phyloP scores from a whole-genome alignment of 805 yeast genomes.

The Candida gorgasii region DNA sequence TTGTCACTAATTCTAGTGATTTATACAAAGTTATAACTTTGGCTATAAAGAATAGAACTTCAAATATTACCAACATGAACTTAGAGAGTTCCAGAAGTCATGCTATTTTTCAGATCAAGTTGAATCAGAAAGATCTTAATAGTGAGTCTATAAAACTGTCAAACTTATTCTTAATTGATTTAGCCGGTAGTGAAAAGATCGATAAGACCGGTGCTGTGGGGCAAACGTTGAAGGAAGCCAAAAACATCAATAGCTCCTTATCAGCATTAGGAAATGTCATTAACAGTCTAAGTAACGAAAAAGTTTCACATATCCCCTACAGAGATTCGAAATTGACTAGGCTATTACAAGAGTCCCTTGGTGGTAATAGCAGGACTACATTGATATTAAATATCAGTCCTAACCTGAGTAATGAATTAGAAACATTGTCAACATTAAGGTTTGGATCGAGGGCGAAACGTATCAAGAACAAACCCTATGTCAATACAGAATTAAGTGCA shows the following conservation, averaged over 20 bases:
- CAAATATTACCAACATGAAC: conserved; percentile 68
- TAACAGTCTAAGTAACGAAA: conserved; percentile 71
- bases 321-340: conserved; percentile 79
- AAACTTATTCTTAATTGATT: conserved; percentile 71
- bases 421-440: conserved; percentile 80
- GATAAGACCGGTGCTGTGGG: conserved; percentile 76
- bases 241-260: conserved; percentile 76
- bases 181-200: conserved; percentile 85
- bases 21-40: conserved; percentile 55
- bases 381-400: conserved; percentile 88
- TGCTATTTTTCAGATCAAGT: conserved; percentile 68
- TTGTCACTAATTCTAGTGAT: conserved; percentile 60
- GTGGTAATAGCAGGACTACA: conserved; percentile 86
- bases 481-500: conserved; percentile 59
- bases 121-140: conserved; percentile 57
- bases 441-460: conserved; percentile 87
- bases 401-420: conserved; percentile 73
- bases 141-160: conserved; percentile 64
- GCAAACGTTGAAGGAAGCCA: conserved; percentile 76
- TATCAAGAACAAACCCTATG: conserved; percentile 66
- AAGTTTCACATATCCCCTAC: conserved; percentile 77
- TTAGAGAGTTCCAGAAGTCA: conserved; percentile 77
- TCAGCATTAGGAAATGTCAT: conserved; percentile 81
- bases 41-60: conserved; percentile 59
- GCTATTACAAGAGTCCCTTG: conserved; percentile 75